Percentiles rank a stretch among this genome's conserved stretches.
Evolutionary conservation across 2,329 filamentous ascomycete species (phyloP).

Genomic region (Penicillium sp.): DNA sequence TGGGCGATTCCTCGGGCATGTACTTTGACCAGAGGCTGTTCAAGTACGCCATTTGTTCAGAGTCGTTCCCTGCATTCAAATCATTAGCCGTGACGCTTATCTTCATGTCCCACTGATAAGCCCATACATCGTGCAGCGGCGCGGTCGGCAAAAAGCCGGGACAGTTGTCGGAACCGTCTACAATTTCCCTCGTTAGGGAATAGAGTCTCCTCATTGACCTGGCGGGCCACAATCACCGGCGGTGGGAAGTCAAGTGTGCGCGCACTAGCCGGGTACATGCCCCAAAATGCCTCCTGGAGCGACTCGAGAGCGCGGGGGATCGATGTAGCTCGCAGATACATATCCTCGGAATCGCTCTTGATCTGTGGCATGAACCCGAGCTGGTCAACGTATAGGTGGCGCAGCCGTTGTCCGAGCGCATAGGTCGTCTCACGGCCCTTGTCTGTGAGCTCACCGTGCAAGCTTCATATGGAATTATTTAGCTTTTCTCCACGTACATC

Average conservation of each 20-base stretch:
- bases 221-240: constrained; percentile 64
- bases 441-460: constrained; percentile 68
- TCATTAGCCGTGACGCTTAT: constrained; percentile 1
- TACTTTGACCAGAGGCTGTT: constrained; percentile 75
- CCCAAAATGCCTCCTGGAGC: constrained; percentile 70
- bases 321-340: constrained; percentile 73
- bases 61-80: constrained; percentile 55
- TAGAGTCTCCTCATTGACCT: constrained; percentile 69
- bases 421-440: constrained; percentile 69
- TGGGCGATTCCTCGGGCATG: constrained; percentile 70
- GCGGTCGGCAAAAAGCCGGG: constrained; percentile 67
- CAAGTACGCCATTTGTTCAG: constrained; percentile 79
- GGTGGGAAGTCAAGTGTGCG: constrained; percentile 55
- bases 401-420: constrained; percentile 64
- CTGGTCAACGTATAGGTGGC: constrained; percentile 71
- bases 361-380: constrained; percentile 66
- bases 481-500: constrained; percentile 5
- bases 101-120: neutral
- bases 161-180: constrained; percentile 66
- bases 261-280: constrained; percentile 64
- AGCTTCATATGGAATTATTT: constrained; percentile 29
- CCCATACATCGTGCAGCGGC: constrained; percentile 63
- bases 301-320: constrained; percentile 74
- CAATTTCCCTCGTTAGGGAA: constrained; percentile 77
- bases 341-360: constrained; percentile 55